These are phyloP conservation scores for Solanum ahanhuiri DNA, from an alignment of 257 asterid species.

Conservation along the genomic window DNA sequence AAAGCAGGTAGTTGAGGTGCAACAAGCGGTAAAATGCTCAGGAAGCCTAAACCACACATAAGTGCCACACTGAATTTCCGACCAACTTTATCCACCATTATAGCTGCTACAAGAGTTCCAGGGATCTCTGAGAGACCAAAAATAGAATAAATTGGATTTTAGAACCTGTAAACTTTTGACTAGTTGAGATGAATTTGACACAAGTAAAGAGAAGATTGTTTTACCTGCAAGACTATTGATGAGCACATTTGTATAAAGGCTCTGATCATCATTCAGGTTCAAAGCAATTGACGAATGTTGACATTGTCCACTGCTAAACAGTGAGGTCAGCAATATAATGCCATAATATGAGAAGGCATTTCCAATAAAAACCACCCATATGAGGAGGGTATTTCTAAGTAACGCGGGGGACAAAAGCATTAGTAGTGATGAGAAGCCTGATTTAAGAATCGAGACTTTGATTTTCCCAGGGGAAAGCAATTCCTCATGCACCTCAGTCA, in stretches of 20 bases:
- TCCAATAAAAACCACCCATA: conserved; percentile 60
- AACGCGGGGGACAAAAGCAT: conserved; percentile 37
- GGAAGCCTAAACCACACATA: conserved; percentile 30
- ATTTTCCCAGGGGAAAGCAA: not conserved
- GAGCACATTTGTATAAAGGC: conserved; percentile 50
- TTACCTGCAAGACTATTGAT: conserved; percentile 72
- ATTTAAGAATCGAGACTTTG: conserved; percentile 3
- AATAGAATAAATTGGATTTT: not conserved
- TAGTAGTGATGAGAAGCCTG: conserved; percentile 23
- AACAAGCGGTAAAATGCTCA: conserved; percentile 49
- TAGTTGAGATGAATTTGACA: not conserved
- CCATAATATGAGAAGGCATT: conserved; percentile 62
- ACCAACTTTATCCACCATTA: conserved; percentile 56
- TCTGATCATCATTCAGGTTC: conserved; percentile 11
- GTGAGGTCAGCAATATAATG: conserved; percentile 65
- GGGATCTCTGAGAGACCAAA: conserved; percentile 56
- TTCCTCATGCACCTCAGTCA: not conserved
- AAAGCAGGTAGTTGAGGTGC: conserved; percentile 18
- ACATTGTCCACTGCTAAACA: conserved; percentile 49
- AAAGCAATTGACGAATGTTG: conserved; percentile 18
- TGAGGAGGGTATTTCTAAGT: conserved; percentile 12
- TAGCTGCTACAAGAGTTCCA: conserved; percentile 48
- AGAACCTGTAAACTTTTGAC: not conserved
- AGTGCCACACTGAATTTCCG: conserved; percentile 54
- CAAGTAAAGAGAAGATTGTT: not conserved